Percentiles rank a stretch among this genome's conserved stretches.
These are phyloP conservation scores for Microcyclosporella mali DNA, from an alignment of 2,329 filamentous ascomycete species.

Conservation along the genomic window DNA sequence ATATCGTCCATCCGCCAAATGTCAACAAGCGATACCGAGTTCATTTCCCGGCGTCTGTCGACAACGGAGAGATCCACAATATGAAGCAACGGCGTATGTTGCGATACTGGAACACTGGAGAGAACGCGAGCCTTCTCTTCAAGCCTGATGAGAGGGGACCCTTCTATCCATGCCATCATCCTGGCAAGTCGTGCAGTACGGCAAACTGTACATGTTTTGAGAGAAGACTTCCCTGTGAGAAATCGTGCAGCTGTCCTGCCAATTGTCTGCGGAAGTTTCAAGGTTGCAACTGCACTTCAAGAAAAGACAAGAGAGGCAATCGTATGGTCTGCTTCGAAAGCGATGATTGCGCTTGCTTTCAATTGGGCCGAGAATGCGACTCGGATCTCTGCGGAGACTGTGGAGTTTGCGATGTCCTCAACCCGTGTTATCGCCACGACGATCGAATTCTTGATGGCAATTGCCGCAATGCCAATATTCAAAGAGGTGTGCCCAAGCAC, in stretches of 20 bases:
- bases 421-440: conserved; percentile 60
- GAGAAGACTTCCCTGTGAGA: conserved; percentile 62
- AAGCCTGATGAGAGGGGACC: conserved; percentile 44
- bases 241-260: conserved; percentile 61
- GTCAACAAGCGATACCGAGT: conserved; percentile 28
- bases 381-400: conserved; percentile 67
- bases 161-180: conserved; percentile 62
- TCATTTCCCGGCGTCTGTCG: conserved; percentile 16
- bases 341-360: conserved; percentile 59
- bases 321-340: conserved; percentile 35
- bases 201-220: conserved; percentile 57
- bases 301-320: conserved; percentile 34
- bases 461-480: conserved; percentile 68
- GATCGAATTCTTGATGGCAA: conserved; percentile 51
- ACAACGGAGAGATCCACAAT: background rate
- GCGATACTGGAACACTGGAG: conserved; percentile 16
- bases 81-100: conserved; percentile 8
- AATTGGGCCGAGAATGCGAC: conserved; percentile 73
- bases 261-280: conserved; percentile 49
- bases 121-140: conserved; percentile 8
- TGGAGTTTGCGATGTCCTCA: conserved; percentile 61
- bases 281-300: conserved; percentile 36
- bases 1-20: conserved; percentile 28
- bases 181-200: conserved; percentile 57
- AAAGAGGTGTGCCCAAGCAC: conserved; percentile 59